Base-by-base conservation (phyloP, 371 early-diverging fungal species). In the Mucor saturninus region DNA sequence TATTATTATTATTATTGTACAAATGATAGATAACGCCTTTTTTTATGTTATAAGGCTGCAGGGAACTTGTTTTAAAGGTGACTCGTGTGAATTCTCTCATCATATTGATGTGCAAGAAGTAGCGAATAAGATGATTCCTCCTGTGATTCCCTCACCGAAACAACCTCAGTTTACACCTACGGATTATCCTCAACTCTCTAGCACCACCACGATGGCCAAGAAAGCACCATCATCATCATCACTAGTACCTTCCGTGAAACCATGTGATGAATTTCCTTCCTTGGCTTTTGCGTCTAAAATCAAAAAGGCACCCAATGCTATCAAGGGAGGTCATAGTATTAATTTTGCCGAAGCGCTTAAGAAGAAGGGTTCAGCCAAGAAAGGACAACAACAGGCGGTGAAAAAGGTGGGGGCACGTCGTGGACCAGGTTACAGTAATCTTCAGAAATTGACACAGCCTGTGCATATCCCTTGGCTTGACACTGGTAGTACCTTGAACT, bases 1-100 rank as follows among this genome's bases (percentile, higher is more conserved):
- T 21, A 0, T 21, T 21, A 21, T 21, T 21, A 21, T 21, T 21
- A 21, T 21, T 21, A 21, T 21, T 21, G 21, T 21, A 21, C 21
- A 21, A 21, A 21, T 21, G 21, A 21, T 21, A 21, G 21, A 21
- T 21, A 21, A 21, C 21, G 21, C 21, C 21, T 21, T 21, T 21
- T 21, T 21, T 21, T 21, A 0, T 21, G 21, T 21, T 21, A 21
- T 45, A 45, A 85, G 87, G 86, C 65, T 91, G 30, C 83, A 85
- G 61, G 89, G 89, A 2, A 74, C 80, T 15, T 92, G 93, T 65
- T 57, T 85, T 35, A 89, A 90, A 65, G 93, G 91, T 4, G 81
- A 85, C 7, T 62, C 71, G 5, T 92, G 93, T 68, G 86, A 84
- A 67, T 92, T 92, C 68, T 80, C 79, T 21, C 87, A 85, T 50